Base-by-base conservation (phyloP, 1,139 yeast genomes). In the Martiniozyma asiatica region DNA sequence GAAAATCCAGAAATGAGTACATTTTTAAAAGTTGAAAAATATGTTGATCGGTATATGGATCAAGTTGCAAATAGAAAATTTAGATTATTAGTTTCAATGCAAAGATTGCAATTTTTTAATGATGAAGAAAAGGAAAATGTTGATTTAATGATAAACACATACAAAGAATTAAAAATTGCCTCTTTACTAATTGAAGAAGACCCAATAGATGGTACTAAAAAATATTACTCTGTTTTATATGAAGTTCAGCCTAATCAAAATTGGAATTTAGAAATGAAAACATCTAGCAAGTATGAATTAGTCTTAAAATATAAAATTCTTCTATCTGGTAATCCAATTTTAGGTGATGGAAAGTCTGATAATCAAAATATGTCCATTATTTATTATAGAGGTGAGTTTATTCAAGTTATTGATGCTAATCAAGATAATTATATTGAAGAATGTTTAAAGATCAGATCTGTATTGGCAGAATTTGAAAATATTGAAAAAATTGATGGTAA, bases 271-370 rank as follows among this genome's bases (percentile, higher is more conserved):
- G 1, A 39, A 47, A 8, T 50, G 51, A 30, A 36, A 35, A 11
- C 58, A 24, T 20, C 27, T 22, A 23, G 14, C 25, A 52, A 8
- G 42, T 48, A 73, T 1, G 45, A 58, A 10, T 56, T 71, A 18
- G 47, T 48, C 16, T 74, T 73, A 5, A 59, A 61, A 27, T 77
- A 63, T 43, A 61, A 69, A 35, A 63, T 84, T 8, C 62, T 61
- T 32, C 56, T 84, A 9, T 76, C 93, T 0, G 95, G 95, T 1
- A 73, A 84, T 47, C 95, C 95, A 3, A 79, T 82, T 23, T 56
- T 84, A 17, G 95, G 95, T 1, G 94, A 82, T 53, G 94, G 94
- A 3, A 82, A 82, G 48, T 74, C 93, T 2, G 94, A 82, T 47
- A 82, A 82, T 45, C 94, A 82, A 48, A 82, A 82, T 44, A 73